Percentiles rank a stretch among this genome's conserved stretches.
Conservation (phyloP, 352 stramenopile genomes). For the Phytophthora foliorum region DNA sequence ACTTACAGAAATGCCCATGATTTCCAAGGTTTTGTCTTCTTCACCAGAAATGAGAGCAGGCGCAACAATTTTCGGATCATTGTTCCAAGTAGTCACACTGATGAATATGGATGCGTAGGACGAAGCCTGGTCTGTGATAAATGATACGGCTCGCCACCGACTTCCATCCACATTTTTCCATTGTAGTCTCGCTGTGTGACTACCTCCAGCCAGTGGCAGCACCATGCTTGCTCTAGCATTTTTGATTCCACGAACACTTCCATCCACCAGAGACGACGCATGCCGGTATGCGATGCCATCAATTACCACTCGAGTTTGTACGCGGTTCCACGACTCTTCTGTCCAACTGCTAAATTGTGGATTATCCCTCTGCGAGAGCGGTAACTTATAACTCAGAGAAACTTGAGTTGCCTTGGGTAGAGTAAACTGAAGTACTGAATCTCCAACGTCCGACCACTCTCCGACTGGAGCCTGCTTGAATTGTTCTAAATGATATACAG, state of each 20-base stretch:
- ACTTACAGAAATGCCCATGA: slow-evolving; percentile 52
- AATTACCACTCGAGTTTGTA: slow-evolving; percentile 71
- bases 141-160: slow-evolving; percentile 73
- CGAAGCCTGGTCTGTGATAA: slow-evolving; percentile 73
- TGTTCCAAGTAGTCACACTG: slow-evolving; percentile 74
- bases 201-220: slow-evolving; percentile 60
- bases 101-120: slow-evolving; percentile 81
- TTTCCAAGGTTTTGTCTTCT: slow-evolving; percentile 61
- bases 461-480: slow-evolving; percentile 38
- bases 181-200: slow-evolving; percentile 70
- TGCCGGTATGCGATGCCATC: slow-evolving; percentile 79
- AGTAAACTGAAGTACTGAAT: slow-evolving; percentile 80
- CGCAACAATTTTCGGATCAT: slow-evolving; percentile 63
- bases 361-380: slow-evolving; percentile 78
- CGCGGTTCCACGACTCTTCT: slow-evolving; percentile 54
- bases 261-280: slow-evolving; percentile 74
- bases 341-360: slow-evolving; percentile 68
- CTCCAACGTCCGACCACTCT: slow-evolving; percentile 81
- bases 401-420: slow-evolving; percentile 65
- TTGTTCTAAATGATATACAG: slow-evolving; percentile 66
- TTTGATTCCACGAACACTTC: slow-evolving; percentile 76
- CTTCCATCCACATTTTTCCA: slow-evolving; percentile 83
- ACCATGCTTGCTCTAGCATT: slow-evolving; percentile 77
- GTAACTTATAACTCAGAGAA: slow-evolving; percentile 79
- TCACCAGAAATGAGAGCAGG: slow-evolving; percentile 44